Evolutionary conservation across 495 filamentous ascomycete genomes (phyloP), one percentile per base, ranked within the genome.

Genomic region (Podospora pseudoanserina): DNA sequence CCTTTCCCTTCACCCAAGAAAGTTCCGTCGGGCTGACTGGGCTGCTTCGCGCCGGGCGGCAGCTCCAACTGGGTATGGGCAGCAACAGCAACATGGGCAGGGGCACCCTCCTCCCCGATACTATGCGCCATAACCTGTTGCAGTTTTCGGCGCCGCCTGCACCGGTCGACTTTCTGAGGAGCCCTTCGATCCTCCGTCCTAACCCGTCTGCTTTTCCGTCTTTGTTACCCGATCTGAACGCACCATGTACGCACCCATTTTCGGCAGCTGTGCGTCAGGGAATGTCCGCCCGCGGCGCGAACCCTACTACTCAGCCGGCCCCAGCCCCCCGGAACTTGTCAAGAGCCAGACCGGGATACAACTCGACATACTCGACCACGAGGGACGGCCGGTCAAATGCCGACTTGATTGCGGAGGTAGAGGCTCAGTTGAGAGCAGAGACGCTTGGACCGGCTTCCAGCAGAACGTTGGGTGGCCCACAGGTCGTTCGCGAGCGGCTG

Each of bases 61-160:
- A 27, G 54, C 20, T 53, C 32, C 69, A 15, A 30, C 32, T 13
- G 39, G 34, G 9, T 49, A 13, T 11, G 39, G 39, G 39, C 39
- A 34, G 34, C 28, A 49, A 44, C 34, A 44, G 53, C 65, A 60
- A 23, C 26, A n/a, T 13, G 55, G 6, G 44, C 18, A 27, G 15
- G 44, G 65, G 20, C 65, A 34, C 13, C 39, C 65, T n/a, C 56
- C 18, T 32, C 44, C 30, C 30, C 55, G 65, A 32, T 44, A 60
- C 32, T 27, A 13, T 28, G 1, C 20, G 15, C 26, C 11, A 3
- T 49, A 49, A 13, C 39, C 15, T 16, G 39, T 49, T 49, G 2
- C 15, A 3, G 9, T 49, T 9, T 49, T 16, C 13, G 13, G 39
- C 15, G 39, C 39, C 39, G 39, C 39, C 7, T 49, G 6, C 39